Evolutionary conservation across 495 filamentous ascomycete species (phyloP).

Genomic region (Apiosordaria backusii): DNA sequence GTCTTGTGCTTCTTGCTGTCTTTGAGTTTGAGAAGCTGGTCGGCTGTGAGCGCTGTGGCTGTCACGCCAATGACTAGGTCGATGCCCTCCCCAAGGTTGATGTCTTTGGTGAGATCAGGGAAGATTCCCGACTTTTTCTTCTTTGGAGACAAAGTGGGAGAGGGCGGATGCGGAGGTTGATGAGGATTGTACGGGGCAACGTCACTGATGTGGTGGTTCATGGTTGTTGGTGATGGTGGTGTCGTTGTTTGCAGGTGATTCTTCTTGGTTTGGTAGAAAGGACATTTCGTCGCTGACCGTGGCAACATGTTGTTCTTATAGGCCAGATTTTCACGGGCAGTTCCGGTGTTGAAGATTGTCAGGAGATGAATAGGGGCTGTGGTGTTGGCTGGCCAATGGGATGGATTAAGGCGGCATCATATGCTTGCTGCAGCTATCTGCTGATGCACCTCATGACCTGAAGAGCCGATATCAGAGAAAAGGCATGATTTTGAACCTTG

Average conservation of each 20-base stretch:
- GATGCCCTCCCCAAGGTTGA: constrained; percentile 36
- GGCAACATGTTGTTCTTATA: not conserved
- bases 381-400: not conserved
- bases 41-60: constrained; percentile 36
- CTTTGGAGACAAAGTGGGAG: not conserved
- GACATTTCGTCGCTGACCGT: not conserved
- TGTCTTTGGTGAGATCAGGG: constrained; percentile 15
- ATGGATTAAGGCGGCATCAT: not conserved
- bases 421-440: not conserved
- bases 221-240: not conserved
- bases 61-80: constrained; percentile 43
- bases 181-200: not conserved
- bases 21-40: constrained; percentile 27
- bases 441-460: not conserved
- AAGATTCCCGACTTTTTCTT: not conserved
- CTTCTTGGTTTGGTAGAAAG: not conserved
- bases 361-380: not conserved
- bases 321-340: not conserved
- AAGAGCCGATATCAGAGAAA: not conserved
- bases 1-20: constrained; percentile 22
- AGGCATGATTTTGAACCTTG: too few species aligned
- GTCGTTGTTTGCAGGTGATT: not conserved
- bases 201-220: not conserved
- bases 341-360: not conserved
- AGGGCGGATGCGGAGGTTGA: not conserved